A percentile compares a stretch with the other conserved stretches of the same genome.
Evolutionary conservation across 116 monocot species (phyloP).

Genomic region (Cymodocea nodosa): DNA sequence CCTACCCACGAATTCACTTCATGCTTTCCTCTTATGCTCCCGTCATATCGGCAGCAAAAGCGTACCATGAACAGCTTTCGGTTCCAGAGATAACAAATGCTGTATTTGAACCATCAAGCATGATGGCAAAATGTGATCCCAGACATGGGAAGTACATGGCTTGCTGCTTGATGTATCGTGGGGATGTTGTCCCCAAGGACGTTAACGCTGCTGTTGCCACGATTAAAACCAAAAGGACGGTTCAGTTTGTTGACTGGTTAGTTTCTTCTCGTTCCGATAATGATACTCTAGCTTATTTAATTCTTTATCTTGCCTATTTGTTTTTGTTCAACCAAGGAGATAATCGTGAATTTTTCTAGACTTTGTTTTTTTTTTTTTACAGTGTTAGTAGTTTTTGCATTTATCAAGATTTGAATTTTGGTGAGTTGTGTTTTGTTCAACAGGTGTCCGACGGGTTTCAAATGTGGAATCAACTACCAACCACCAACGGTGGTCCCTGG

Average conservation of each 20-base stretch:
- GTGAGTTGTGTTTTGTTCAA: background rate
- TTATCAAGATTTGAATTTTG: too few species aligned
- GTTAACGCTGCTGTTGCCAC: slow-evolving; percentile 70
- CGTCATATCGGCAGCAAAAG: slow-evolving; percentile 36
- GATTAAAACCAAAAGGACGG: slow-evolving; percentile 57
- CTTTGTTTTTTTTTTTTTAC: too few species aligned
- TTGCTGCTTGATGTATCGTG: slow-evolving; percentile 73
- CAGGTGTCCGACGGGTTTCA: slow-evolving; percentile 80
- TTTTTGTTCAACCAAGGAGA: too few species aligned
- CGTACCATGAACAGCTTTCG: slow-evolving; percentile 40
- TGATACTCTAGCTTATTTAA: background rate
- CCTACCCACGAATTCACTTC: slow-evolving; percentile 23
- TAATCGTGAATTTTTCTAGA: too few species aligned
- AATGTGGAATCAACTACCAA: slow-evolving; percentile 84
- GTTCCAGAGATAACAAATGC: slow-evolving; percentile 32
- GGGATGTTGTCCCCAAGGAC: slow-evolving; percentile 87
- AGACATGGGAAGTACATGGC: slow-evolving; percentile 79
- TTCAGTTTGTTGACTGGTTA: slow-evolving; percentile 76
- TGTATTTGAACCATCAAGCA: slow-evolving; percentile 63
- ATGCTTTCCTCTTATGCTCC: slow-evolving; percentile 22
- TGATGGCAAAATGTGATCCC: slow-evolving; percentile 78
- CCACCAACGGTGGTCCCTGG: slow-evolving; percentile 65
- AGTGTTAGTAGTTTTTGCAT: too few species aligned
- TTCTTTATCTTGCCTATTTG: too few species aligned
- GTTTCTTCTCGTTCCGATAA: background rate